A percentile compares a stretch with the other conserved stretches of the same genome.
These are phyloP conservation scores for Cyclotella baltica DNA, from an alignment of 108 stramenopile genomes.

Conservation along the genomic window DNA sequence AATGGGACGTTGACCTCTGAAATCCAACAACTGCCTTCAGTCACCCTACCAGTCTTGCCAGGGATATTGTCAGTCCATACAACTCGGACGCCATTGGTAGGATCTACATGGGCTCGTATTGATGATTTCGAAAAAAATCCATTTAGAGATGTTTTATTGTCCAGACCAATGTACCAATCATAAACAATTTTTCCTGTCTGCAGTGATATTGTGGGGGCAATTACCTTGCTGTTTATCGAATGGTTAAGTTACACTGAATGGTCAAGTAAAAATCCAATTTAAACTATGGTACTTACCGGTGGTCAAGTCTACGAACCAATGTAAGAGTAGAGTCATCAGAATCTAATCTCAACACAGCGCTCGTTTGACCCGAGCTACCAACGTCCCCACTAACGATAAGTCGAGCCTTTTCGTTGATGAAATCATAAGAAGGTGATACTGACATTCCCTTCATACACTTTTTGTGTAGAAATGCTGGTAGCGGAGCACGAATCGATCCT, in stretches of 20 bases:
- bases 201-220: constrained; percentile 57
- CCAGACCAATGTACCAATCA: constrained; percentile 48
- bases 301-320: constrained; percentile 38
- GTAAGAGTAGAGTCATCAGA: constrained; percentile 53
- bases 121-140: constrained; percentile 30
- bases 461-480: constrained; percentile 33
- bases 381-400: constrained; percentile 47
- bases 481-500: constrained; percentile 35
- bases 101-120: constrained; percentile 55
- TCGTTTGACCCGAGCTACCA: constrained; percentile 42
- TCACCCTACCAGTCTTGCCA: constrained; percentile 4
- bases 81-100: constrained; percentile 42
- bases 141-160: not conserved
- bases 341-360: constrained; percentile 50
- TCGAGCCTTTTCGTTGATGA: constrained; percentile 37
- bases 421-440: constrained; percentile 46
- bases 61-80: constrained; percentile 46
- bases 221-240: constrained; percentile 31
- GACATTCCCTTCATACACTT: constrained; percentile 23
- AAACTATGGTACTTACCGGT: constrained; percentile 17
- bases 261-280: not conserved
- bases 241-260: not conserved
- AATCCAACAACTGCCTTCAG: constrained; percentile 49
- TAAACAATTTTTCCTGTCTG: constrained; percentile 55
- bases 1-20: constrained; percentile 45